These are phyloP conservation scores for Calycina marina DNA, from an alignment of 2,329 filamentous ascomycete species.

Conservation along the genomic window DNA sequence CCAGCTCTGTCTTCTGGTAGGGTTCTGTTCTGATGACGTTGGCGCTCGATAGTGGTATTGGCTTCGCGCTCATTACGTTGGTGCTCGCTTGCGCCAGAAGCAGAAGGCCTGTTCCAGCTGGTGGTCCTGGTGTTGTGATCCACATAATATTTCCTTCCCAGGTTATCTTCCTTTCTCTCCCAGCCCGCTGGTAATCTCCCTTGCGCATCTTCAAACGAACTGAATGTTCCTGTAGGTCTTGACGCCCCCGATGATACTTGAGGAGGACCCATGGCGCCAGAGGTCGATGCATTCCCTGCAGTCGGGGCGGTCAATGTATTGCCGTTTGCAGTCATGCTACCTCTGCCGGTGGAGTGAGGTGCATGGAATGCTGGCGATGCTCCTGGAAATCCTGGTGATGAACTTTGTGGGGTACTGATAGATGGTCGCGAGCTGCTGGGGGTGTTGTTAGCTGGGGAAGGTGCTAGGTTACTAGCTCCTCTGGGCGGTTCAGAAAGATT, in stretches of 20 bases:
- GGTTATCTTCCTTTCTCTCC: constrained; percentile 89
- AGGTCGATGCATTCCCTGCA: constrained; percentile 22
- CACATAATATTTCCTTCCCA: constrained; percentile 94
- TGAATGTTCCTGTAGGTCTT: constrained; percentile 40
- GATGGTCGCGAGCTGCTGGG: constrained; percentile 14
- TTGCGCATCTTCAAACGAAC: constrained; percentile 92
- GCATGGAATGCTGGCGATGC: constrained; percentile 23
- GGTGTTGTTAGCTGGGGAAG: constrained; percentile 16
- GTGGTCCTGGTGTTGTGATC: constrained; percentile 96
- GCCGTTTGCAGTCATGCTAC: constrained; percentile 20
- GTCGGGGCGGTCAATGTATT: constrained; percentile 17
- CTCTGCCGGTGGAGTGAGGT: neutral
- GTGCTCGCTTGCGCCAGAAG: constrained; percentile 59
- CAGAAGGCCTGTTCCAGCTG: constrained; percentile 87
- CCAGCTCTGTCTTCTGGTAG: constrained; percentile 91
- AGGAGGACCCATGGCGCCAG: constrained; percentile 18
- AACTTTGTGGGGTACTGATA: constrained; percentile 20
- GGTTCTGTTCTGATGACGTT: constrained; percentile 89
- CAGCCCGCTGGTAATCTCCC: constrained; percentile 84
- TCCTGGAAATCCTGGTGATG: constrained; percentile 14
- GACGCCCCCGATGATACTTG: constrained; percentile 11
- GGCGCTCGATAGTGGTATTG: constrained; percentile 82
- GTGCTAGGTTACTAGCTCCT: constrained; percentile 26
- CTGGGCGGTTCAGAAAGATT: constrained; percentile 63
- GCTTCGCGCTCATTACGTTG: constrained; percentile 71